Evolutionary conservation across 179 eudicot species (phyloP), one percentile per base, ranked within the genome.

Genomic region (Vitellaria paradoxa): DNA sequence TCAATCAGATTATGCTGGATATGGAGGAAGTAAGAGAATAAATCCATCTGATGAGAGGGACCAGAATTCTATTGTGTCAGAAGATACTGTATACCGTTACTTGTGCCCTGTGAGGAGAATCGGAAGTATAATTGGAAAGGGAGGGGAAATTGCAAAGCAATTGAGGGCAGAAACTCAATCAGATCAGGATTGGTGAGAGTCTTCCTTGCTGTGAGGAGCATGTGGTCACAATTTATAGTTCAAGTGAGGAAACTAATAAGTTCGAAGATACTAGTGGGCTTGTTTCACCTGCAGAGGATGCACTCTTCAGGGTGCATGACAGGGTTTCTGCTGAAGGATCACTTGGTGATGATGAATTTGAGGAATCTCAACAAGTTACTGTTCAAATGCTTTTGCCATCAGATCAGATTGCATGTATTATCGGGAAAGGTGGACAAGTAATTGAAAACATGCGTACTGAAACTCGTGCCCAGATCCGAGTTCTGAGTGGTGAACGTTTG

Each of bases 321-420:
- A 74, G 81, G 73, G 72, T 84, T 24, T 64, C 81, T 78, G 81
- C 86, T 77, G 89, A 86, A 40, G 89, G 83, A 30, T 60, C 75
- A 17, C 77, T 66, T 30, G 76, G 69, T 62, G 86, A 86, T 74
- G 84, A 82, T 57, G 74, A 72, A 14, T 74, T 75, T 68, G 89
- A 82, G 80, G 87, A 81, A n/a, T 50, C 76, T 72, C 79, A 70
- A 42, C 79, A 77, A 65, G 78, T 86, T 52, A 80, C 75, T 46
- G 85, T 79, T 17, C 79, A 86, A 8, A 37, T 87, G 76, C 87
- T 87, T 55, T 87, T 87, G 59, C 77, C 89, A 8, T 78, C 89
- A 5, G 89, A 84, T 79, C 89, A 87, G 84, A 85, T 85, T 70
- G 89, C 87, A n/a, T 87, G 89, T 77, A 77, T 87, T 53, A 74